Evolutionary conservation across 352 stramenopile genomes (phyloP).

Genomic region (Pythium sukuiense): DNA sequence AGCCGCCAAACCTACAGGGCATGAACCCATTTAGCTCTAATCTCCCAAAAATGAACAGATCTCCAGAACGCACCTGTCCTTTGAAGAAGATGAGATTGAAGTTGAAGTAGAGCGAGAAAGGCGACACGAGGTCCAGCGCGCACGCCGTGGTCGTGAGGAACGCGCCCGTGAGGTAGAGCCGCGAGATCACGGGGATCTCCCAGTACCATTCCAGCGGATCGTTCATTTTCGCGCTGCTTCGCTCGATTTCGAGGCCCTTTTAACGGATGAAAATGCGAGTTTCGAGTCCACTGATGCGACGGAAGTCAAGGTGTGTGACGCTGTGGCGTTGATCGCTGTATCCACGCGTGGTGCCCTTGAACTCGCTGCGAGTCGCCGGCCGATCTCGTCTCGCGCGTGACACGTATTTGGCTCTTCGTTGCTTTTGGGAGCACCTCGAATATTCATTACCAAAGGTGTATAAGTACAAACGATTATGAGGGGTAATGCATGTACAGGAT

Average conservation of each 20-base stretch:
- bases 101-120: conserved; percentile 95
- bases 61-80: conserved; percentile 80
- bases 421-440: neutral
- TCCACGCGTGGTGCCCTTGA: neutral
- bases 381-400: neutral
- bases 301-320: neutral
- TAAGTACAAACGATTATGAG: no score
- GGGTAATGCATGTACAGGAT: no score
- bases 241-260: neutral
- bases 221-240: conserved; percentile 70
- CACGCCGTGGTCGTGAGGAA: conserved; percentile 97
- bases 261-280: neutral
- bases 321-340: neutral
- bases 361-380: neutral
- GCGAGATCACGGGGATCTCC: conserved; percentile 97
- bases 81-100: conserved; percentile 97
- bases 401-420: conserved; percentile 8
- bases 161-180: conserved; percentile 96
- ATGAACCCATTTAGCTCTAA: conserved; percentile 13
- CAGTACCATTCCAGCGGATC: conserved; percentile 96
- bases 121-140: conserved; percentile 96
- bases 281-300: neutral
- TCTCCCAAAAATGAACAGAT: no score
- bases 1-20: conserved; percentile 90
- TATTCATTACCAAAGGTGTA: neutral